These are phyloP conservation scores for Aspergillus carlsbadensis DNA, from an alignment of 495 filamentous ascomycete species.

Conservation along the genomic window DNA sequence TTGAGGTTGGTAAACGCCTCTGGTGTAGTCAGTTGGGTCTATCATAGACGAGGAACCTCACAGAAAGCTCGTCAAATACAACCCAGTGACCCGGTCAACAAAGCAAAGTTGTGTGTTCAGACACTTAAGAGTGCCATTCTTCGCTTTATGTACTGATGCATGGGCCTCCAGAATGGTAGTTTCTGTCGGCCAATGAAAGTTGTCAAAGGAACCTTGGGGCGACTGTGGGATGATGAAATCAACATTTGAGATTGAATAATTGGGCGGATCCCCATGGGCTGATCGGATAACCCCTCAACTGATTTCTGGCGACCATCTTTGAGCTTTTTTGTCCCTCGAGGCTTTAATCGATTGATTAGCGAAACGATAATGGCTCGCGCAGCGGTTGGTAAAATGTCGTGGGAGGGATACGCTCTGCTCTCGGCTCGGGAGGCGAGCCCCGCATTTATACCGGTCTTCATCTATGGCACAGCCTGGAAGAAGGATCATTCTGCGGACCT, in stretches of 20 bases:
- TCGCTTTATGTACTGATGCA: background rate
- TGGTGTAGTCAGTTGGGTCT: background rate
- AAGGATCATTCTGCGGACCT: constrained; percentile 65
- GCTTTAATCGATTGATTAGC: background rate
- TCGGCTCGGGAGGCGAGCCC: constrained; percentile 27
- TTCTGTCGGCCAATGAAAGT: background rate
- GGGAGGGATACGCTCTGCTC: constrained; percentile 36
- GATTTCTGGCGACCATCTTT: background rate
- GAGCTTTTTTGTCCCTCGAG: background rate
- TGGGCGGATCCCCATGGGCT: background rate
- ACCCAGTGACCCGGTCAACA: no score
- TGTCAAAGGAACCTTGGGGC: background rate
- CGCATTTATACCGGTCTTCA: constrained; percentile 50
- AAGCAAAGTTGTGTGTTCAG: no score
- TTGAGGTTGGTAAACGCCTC: background rate
- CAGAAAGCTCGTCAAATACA: no score
- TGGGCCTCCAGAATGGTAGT: background rate
- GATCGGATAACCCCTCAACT: background rate
- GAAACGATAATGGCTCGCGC: constrained; percentile 25
- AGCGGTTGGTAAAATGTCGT: constrained; percentile 29
- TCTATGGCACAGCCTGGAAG: constrained; percentile 92
- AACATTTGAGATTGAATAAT: background rate
- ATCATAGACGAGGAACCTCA: no score
- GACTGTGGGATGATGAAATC: background rate
- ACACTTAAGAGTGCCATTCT: background rate